A percentile compares a stretch with the other conserved stretches of the same genome.
phyloP scores from a whole-genome alignment of 805 yeast genomes.

The Metschnikowia kofuensis region DNA sequence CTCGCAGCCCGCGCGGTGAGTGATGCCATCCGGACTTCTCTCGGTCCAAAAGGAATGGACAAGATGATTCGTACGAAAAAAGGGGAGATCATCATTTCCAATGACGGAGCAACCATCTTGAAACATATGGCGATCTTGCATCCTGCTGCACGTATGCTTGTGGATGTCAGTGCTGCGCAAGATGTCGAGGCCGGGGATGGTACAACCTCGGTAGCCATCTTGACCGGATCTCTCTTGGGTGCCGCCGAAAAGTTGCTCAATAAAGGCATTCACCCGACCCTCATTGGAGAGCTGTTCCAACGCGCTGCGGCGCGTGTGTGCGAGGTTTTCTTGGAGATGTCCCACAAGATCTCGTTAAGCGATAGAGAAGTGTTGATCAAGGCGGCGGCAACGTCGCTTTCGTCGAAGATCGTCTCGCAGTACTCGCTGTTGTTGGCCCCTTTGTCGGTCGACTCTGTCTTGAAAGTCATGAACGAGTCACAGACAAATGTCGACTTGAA shows the following conservation, averaged over 20 bases:
- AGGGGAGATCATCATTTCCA: constrained; percentile 92
- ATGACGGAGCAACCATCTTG: constrained; percentile 96
- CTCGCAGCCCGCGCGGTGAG: constrained; percentile 93
- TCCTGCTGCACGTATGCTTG: constrained; percentile 97
- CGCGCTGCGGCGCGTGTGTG: constrained; percentile 82
- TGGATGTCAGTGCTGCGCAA: constrained; percentile 95
- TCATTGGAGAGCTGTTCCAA: constrained; percentile 91
- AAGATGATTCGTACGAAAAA: constrained; percentile 94
- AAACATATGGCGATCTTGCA: constrained; percentile 98
- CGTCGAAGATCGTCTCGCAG: constrained; percentile 94
- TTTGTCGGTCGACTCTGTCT: constrained; percentile 88
- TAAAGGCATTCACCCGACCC: constrained; percentile 93
- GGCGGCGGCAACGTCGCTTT: constrained; percentile 92
- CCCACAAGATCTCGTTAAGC: constrained; percentile 69
- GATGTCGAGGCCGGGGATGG: constrained; percentile 99
- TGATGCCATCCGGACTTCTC: constrained; percentile 90
- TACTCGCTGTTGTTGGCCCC: constrained; percentile 85
- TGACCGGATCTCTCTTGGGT: constrained; percentile 90
- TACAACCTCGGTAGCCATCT: constrained; percentile 93
- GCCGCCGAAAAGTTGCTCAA: constrained; percentile 90
- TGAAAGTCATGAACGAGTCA: constrained; percentile 63
- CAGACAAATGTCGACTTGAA: constrained; percentile 75
- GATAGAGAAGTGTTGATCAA: constrained; percentile 82
- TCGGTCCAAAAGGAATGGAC: constrained; percentile 99
- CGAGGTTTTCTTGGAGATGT: constrained; percentile 80